Conservation (phyloP, 2,329 filamentous ascomycete species). For the Colletotrichum navitas region DNA sequence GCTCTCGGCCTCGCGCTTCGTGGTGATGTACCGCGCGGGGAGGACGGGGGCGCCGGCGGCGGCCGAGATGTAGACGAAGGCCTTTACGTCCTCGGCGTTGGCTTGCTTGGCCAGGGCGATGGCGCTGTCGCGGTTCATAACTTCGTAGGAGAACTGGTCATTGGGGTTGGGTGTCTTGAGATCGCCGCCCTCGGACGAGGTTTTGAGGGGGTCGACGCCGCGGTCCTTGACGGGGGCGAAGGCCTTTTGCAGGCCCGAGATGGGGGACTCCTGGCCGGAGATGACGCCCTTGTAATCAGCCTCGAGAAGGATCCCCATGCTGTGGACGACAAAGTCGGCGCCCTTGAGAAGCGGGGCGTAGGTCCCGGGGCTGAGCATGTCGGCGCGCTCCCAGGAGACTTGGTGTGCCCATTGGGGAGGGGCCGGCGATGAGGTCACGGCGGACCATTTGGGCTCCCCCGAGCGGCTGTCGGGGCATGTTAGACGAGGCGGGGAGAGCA, state of each 20-base stretch:
- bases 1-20: slow-evolving; percentile 90
- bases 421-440: slow-evolving; percentile 76
- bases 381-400: slow-evolving; percentile 88
- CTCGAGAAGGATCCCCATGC: slow-evolving; percentile 95
- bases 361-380: slow-evolving; percentile 85
- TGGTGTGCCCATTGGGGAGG: slow-evolving; percentile 85
- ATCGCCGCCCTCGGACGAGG: slow-evolving; percentile 65
- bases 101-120: slow-evolving; percentile 86
- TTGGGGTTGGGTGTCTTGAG: slow-evolving; percentile 75
- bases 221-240: slow-evolving; percentile 77
- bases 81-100: slow-evolving; percentile 70
- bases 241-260: slow-evolving; percentile 81
- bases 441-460: slow-evolving; percentile 87
- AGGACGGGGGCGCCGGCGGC: slow-evolving; percentile 87
- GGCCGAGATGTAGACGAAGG: slow-evolving; percentile 91
- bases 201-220: slow-evolving; percentile 77
- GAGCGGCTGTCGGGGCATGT: slow-evolving; percentile 74
- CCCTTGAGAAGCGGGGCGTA: slow-evolving; percentile 82
- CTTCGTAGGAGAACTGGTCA: slow-evolving; percentile 91
- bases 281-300: slow-evolving; percentile 97
- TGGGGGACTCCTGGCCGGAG: slow-evolving; percentile 84
- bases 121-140: slow-evolving; percentile 95
- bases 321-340: slow-evolving; percentile 90
- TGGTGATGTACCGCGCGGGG: slow-evolving; percentile 86
- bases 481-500: slow-evolving; percentile 39